These are phyloP conservation scores for Onygena corvina DNA, from an alignment of 2,329 filamentous ascomycete species.

Conservation along the genomic window DNA sequence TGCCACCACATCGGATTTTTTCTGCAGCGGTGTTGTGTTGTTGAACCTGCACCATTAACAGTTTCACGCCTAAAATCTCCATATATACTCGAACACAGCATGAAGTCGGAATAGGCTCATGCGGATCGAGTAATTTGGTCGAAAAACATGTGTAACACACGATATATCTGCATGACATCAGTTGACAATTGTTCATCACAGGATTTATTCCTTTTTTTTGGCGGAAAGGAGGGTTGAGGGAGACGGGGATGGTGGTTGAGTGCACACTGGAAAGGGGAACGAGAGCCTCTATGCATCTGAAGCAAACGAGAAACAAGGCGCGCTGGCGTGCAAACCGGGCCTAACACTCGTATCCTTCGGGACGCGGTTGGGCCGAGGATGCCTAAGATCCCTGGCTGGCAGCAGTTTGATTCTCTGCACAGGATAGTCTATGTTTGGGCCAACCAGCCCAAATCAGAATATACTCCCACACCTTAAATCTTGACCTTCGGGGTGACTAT, in stretches of 20 bases:
- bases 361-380: neutral
- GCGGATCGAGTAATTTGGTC: neutral
- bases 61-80: neutral
- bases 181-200: neutral
- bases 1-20: conserved; percentile 1
- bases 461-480: conserved; percentile 1
- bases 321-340: neutral
- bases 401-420: conserved; percentile 3
- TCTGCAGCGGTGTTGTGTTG: neutral
- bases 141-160: neutral
- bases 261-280: neutral
- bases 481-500: neutral
- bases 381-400: neutral
- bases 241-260: neutral
- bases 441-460: conserved; percentile 5
- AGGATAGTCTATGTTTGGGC: conserved; percentile 6
- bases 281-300: neutral
- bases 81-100: neutral
- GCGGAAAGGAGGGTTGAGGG: no score
- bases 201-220: no score
- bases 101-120: conserved; percentile 5
- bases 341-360: conserved; percentile 1
- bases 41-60: neutral
- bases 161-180: neutral
- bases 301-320: neutral